phyloP scores from a whole-genome alignment of 1,284 basidiomycete species.

The Marasmius tenuissimus region DNA sequence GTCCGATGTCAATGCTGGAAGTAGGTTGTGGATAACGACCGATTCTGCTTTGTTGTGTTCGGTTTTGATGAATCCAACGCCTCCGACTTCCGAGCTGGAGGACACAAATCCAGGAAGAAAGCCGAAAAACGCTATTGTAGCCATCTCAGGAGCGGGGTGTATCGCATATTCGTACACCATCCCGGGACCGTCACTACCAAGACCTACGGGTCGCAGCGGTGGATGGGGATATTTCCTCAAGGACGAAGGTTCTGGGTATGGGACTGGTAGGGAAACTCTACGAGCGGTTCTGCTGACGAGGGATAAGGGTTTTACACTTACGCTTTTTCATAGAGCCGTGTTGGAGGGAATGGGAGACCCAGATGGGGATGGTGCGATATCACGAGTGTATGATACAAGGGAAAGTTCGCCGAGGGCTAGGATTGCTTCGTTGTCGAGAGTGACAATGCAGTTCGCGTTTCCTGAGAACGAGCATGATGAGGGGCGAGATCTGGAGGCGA shows the following conservation, averaged over 20 bases:
- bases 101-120: too few relatives aligned
- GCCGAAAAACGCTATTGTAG: conserved; percentile 19
- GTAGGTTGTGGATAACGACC: not conserved
- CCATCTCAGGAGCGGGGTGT: conserved; percentile 23
- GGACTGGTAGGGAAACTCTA: conserved; percentile 22
- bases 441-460: not conserved
- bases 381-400: not conserved
- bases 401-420: not conserved
- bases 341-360: not conserved
- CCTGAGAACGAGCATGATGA: not conserved
- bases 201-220: conserved; percentile 18
- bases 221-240: conserved; percentile 26
- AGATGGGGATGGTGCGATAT: not conserved
- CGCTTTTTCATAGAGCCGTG: not conserved
- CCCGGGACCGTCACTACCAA: conserved; percentile 10
- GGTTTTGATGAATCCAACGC: not conserved
- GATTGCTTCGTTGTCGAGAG: not conserved
- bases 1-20: too few relatives aligned
- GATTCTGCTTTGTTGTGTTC: not conserved
- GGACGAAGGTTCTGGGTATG: conserved; percentile 24
- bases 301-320: conserved; percentile 2
- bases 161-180: conserved; percentile 20
- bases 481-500: too few relatives aligned
- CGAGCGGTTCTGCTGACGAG: conserved; percentile 15
- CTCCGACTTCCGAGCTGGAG: not conserved